These are phyloP conservation scores for Naganishia cerealis DNA, from an alignment of 1,284 basidiomycete species.

Conservation along the genomic window DNA sequence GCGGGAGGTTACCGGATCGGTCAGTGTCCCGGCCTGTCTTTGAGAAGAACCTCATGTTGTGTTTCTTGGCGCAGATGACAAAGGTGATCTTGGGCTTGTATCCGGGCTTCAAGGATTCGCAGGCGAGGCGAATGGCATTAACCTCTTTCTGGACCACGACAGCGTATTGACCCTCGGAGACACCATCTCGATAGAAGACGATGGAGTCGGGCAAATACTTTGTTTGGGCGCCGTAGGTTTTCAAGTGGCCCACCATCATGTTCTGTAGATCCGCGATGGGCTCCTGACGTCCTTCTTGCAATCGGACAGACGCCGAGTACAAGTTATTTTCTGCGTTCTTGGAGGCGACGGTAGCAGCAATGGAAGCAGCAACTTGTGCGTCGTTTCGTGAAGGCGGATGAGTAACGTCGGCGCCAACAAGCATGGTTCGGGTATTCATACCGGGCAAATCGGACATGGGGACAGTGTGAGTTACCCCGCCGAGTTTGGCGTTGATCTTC, in stretches of 20 bases:
- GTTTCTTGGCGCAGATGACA: conserved; percentile 50
- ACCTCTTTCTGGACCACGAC: conserved; percentile 53
- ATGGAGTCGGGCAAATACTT: conserved; percentile 50
- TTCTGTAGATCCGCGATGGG: conserved; percentile 45
- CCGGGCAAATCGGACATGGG: conserved; percentile 42
- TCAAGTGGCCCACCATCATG: conserved; percentile 47
- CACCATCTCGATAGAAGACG: conserved; percentile 56
- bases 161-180: conserved; percentile 55
- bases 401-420: conserved; percentile 55
- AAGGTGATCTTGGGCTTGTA: conserved; percentile 34
- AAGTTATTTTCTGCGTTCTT: conserved; percentile 46
- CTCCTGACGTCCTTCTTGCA: conserved; percentile 53
- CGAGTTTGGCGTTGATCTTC: conserved; percentile 57
- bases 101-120: conserved; percentile 34
- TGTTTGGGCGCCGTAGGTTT: conserved; percentile 45
- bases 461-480: conserved; percentile 56
- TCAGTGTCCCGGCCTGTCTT: conserved; percentile 44
- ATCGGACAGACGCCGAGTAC: conserved; percentile 54
- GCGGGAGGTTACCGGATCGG: conserved; percentile 51
- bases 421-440: conserved; percentile 50
- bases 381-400: conserved; percentile 44
- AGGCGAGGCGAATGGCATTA: conserved; percentile 47
- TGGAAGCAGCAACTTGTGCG: conserved; percentile 46
- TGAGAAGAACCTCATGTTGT: conserved; percentile 55
- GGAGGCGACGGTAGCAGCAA: conserved; percentile 56